These are phyloP conservation scores for Coniella vitis DNA, from an alignment of 2,329 filamentous ascomycete species.

Conservation along the genomic window DNA sequence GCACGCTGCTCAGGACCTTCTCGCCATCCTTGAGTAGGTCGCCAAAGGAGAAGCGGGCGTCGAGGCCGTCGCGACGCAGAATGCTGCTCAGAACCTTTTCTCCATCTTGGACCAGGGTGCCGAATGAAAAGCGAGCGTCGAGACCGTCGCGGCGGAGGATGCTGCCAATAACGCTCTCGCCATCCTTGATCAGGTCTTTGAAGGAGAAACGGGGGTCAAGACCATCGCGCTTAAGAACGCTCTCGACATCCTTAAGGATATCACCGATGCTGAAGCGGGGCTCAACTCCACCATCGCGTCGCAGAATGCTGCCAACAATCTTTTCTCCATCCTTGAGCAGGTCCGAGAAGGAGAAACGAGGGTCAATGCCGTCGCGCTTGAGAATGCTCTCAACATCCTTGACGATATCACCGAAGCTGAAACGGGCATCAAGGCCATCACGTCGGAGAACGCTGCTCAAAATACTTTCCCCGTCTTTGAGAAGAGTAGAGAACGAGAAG, in stretches of 20 bases:
- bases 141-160: not conserved
- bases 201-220: conserved; percentile 1
- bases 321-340: not conserved
- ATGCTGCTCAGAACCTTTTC: not conserved
- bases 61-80: not conserved
- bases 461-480: not conserved
- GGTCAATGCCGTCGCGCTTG: conserved; percentile 1
- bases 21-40: not conserved
- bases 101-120: not conserved
- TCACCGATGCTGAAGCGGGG: conserved; percentile 1
- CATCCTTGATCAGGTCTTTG: not conserved
- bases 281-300: not conserved
- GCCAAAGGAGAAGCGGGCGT: not conserved
- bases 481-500: not conserved
- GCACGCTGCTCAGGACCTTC: not conserved
- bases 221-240: not conserved
- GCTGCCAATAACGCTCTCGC: not conserved
- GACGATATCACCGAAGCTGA: conserved; percentile 1
- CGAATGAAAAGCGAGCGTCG: not conserved
- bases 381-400: conserved; percentile 1
- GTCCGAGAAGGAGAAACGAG: conserved; percentile 1
- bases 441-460: not conserved
- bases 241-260: not conserved
- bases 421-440: not conserved
- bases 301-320: not conserved